Evolutionary conservation across 2,329 filamentous ascomycete genomes (phyloP).

Genomic region (Huntiella moniliformis): DNA sequence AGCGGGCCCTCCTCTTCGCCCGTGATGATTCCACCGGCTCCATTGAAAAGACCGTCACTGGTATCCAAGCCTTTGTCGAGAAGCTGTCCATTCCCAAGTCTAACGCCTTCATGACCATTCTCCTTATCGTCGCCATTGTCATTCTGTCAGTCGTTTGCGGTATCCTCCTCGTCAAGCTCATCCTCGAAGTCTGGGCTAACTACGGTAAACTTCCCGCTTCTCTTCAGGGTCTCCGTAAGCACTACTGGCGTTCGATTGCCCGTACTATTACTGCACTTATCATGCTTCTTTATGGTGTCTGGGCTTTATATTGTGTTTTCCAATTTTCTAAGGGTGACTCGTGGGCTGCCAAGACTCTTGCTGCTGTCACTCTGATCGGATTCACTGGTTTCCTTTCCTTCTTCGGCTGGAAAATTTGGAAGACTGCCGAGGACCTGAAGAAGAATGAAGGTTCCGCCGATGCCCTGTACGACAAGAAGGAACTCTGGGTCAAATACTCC

Average conservation of each 20-base stretch:
- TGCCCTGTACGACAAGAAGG: constrained; percentile 71
- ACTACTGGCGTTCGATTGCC: constrained; percentile 87
- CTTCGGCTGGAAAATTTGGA: constrained; percentile 72
- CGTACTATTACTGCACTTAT: constrained; percentile 82
- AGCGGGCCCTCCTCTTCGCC: constrained; percentile 16
- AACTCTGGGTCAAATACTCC: constrained; percentile 86
- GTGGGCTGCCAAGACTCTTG: constrained; percentile 74
- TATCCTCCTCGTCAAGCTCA: constrained; percentile 75
- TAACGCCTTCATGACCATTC: constrained; percentile 91
- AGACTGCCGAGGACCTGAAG: constrained; percentile 55
- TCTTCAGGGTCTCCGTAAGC: constrained; percentile 71
- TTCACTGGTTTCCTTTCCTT: constrained; percentile 70
- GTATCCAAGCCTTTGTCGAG: constrained; percentile 69
- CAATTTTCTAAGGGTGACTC: constrained; percentile 90
- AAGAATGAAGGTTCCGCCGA: constrained; percentile 52
- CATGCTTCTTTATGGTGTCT: constrained; percentile 78
- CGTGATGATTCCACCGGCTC: constrained; percentile 14
- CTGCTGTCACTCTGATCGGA: constrained; percentile 57
- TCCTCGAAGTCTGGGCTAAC: constrained; percentile 81
- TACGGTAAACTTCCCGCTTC: constrained; percentile 69
- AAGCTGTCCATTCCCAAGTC: constrained; percentile 67
- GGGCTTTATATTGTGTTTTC: constrained; percentile 90
- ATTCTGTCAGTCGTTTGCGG: constrained; percentile 68
- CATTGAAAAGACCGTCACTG: constrained; percentile 39
- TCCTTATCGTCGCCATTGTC: constrained; percentile 74